Percentiles rank a stretch among this genome's conserved stretches.
phyloP scores from a whole-genome alignment of 768 basidiomycete genomes.

The Trametopsis cervina region DNA sequence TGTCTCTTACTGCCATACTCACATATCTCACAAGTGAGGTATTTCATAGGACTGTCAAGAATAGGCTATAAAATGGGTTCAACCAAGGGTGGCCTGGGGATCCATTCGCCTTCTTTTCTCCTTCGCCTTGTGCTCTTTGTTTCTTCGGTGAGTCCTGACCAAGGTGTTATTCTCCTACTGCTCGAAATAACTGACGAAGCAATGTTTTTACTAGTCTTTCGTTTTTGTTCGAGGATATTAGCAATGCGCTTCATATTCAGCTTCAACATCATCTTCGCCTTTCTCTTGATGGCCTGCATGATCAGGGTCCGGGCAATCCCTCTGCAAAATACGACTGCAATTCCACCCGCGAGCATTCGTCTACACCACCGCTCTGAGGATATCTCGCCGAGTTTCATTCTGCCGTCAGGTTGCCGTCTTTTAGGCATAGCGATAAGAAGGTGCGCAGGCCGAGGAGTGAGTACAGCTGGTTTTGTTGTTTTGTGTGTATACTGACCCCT shows the following conservation, averaged over 20 bases:
- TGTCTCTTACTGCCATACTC: neutral
- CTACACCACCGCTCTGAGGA: neutral
- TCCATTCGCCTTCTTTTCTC: neutral
- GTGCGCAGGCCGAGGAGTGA: conserved; percentile 6
- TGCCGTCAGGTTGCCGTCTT: neutral
- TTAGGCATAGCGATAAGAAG: conserved; percentile 1
- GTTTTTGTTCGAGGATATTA: neutral
- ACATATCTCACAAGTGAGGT: neutral
- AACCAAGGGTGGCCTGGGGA: neutral
- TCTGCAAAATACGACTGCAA: conserved; percentile 6
- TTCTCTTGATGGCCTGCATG: neutral
- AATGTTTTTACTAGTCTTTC: too few relatives aligned
- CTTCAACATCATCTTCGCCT: neutral
- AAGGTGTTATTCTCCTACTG: neutral
- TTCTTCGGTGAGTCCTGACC: neutral
- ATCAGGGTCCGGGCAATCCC: conserved; percentile 4
- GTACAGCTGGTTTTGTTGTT: neutral
- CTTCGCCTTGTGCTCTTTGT: neutral
- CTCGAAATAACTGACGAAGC: too few relatives aligned
- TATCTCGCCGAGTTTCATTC: neutral
- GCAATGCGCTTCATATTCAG: neutral
- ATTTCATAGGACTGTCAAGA: neutral
- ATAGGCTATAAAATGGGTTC: neutral
- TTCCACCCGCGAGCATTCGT: neutral
- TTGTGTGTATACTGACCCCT: neutral